These are phyloP conservation scores for Albugo laibachii DNA, from an alignment of 352 stramenopile genomes.

Conservation along the genomic window DNA sequence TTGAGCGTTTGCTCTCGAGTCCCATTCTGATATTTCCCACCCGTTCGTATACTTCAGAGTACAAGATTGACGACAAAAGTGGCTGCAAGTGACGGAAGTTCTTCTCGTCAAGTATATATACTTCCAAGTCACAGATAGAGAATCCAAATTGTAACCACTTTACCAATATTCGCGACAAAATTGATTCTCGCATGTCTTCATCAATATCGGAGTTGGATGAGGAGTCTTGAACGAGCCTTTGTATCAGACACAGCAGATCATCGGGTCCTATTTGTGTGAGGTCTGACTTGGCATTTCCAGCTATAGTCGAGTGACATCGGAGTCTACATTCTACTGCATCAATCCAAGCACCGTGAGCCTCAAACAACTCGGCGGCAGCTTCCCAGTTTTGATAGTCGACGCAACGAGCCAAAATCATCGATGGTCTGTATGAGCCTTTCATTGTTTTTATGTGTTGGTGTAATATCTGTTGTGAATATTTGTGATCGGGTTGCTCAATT, in stretches of 20 bases:
- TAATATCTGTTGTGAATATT: conserved; percentile 27
- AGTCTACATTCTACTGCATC: conserved; percentile 70
- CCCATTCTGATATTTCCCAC: too few relatives aligned
- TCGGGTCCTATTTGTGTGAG: too few relatives aligned
- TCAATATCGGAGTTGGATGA: conserved; percentile 26
- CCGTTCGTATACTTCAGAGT: conserved; percentile 26
- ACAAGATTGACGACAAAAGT: conserved; percentile 56
- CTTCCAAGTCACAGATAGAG: conserved; percentile 29
- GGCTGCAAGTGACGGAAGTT: conserved; percentile 39
- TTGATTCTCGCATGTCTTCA: conserved; percentile 27
- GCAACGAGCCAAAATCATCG: conserved; percentile 53
- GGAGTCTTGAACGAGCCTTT: conserved; percentile 25
- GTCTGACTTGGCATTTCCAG: too few relatives aligned
- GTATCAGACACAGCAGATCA: too few relatives aligned
- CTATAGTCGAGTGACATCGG: conserved; percentile 27
- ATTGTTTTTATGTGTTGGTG: conserved; percentile 16
- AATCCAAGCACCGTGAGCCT: conserved; percentile 58
- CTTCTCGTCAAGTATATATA: conserved; percentile 29
- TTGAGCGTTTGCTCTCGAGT: too few relatives aligned
- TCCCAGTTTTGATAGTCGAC: conserved; percentile 71
- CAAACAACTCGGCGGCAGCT: conserved; percentile 49
- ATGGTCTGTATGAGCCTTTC: conserved; percentile 29
- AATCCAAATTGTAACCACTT: conserved; percentile 74
- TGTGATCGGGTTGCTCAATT: neutral
- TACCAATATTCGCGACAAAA: conserved; percentile 54